phyloP scores from a whole-genome alignment of 2,329 filamentous ascomycete genomes.

The Arthroderma sp. region DNA sequence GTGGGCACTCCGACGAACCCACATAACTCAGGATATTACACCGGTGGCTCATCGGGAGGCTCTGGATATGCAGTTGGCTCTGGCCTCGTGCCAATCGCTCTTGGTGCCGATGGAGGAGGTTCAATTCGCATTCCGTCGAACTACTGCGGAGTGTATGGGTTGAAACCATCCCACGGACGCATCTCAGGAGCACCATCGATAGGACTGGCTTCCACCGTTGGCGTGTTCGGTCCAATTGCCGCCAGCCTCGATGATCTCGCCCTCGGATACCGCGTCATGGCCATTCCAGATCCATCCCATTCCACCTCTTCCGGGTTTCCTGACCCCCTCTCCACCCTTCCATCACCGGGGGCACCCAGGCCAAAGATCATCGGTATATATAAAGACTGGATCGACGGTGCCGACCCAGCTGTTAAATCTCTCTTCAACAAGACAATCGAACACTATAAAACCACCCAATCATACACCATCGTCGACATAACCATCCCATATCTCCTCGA shows the following conservation, averaged over 20 bases:
- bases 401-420: slow-evolving; percentile 50
- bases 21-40: slow-evolving; percentile 62
- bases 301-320: slow-evolving; percentile 51
- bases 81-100: slow-evolving; percentile 57
- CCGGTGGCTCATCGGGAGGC: slow-evolving; percentile 69
- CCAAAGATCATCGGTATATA: slow-evolving; percentile 57
- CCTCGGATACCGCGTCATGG: slow-evolving; percentile 69
- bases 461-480: slow-evolving; percentile 34
- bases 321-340: slow-evolving; percentile 34
- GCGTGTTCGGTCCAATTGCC: slow-evolving; percentile 63
- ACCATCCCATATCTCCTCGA: slow-evolving; percentile 48
- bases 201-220: slow-evolving; percentile 48
- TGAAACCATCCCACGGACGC: slow-evolving; percentile 67
- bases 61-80: slow-evolving; percentile 56
- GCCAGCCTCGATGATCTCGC: slow-evolving; percentile 64
- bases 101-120: slow-evolving; percentile 66
- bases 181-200: slow-evolving; percentile 46
- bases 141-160: slow-evolving; percentile 68
- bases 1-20: slow-evolving; percentile 68
- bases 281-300: slow-evolving; percentile 54
- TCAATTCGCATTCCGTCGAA: slow-evolving; percentile 59
- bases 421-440: slow-evolving; percentile 51
- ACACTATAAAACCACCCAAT: slow-evolving; percentile 30
- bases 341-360: slow-evolving; percentile 26
- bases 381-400: slow-evolving; percentile 54